Percentiles rank a stretch among this genome's conserved stretches.
Conservation (phyloP, 169 alveolate species). For the Cryptosporidium meleagridis region DNA sequence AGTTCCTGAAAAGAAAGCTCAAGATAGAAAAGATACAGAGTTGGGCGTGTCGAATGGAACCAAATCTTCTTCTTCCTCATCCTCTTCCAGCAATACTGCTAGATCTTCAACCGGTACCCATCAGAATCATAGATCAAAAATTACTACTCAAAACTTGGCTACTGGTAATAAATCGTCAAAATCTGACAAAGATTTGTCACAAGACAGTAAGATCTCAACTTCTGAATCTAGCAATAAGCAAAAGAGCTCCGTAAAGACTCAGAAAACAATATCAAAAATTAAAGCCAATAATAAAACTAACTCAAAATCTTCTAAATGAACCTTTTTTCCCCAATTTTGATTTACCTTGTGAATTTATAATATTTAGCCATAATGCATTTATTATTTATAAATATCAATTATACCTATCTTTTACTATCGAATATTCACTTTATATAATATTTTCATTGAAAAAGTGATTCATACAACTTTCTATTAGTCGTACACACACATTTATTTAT, state of each 20-base stretch:
- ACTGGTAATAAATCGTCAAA: background rate
- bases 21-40: background rate
- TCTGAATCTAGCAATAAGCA: background rate
- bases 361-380: no score
- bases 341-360: background rate
- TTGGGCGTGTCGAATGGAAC: background rate
- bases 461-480: background rate
- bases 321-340: background rate
- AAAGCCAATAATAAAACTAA: background rate
- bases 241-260: background rate
- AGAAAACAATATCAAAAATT: background rate
- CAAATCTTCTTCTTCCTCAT: background rate
- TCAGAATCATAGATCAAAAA: background rate
- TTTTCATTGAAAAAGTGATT: no score
- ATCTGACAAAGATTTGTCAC: constrained; percentile 9
- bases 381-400: background rate
- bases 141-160: background rate
- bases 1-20: background rate
- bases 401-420: background rate
- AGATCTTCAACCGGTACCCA: background rate
- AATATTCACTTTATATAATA: no score
- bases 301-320: constrained; percentile 6
- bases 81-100: background rate
- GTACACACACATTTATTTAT: background rate
- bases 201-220: background rate